Evolutionary conservation across 1,284 basidiomycete genomes (phyloP), one percentile per base, ranked within the genome.

Genomic region (Albatrellus sp.): DNA sequence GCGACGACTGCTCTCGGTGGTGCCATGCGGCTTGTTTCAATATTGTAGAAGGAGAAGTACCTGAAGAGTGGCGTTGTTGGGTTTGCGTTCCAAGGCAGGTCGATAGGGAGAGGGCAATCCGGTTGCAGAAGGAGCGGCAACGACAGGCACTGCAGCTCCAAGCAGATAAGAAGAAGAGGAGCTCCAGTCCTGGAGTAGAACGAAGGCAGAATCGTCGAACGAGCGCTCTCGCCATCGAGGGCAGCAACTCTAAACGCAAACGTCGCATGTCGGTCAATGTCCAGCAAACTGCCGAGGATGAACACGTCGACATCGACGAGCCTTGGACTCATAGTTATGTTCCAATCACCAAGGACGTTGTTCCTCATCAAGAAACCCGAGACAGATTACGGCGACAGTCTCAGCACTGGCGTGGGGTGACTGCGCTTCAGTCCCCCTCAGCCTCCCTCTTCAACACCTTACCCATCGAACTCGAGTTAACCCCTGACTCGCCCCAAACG

Each of bases 11-110:
- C 60, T 75, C 75, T 19, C 75, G 87, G 14, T 96, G 92, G 91
- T 89, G 88, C 56, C 92, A 97, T 62, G 86, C 78, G 6, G 80
- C 82, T 5, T 96, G 92, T 61, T 90, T 93, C 55, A 77, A 75
- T 30, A 83, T 90, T 55, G 63, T 68, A 16, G 67, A 76, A 40
- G 75, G 72, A 30, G 69, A 72, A 30, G 81, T 90, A 0, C 90
- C 90, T 1, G 87, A 93, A 40, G 67, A 75, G 43, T 86, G 79
- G 72, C 60, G 58, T 30, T 85, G 82, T 54, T 80, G 75, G 74
- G 58, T 63, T 0, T 84, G 81, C 52, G 57, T 65, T 31, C 75
- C 76, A 0, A 51, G 70, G 4, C 49, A 60, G 1, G 66, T 70
- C 34, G 65, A 75, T 50, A 66, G 61, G 47, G 72, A 74, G 39